Evolutionary conservation across 2,329 filamentous ascomycete genomes (phyloP), one percentile per base, ranked within the genome.

Genomic region (Penicillium sp.): DNA sequence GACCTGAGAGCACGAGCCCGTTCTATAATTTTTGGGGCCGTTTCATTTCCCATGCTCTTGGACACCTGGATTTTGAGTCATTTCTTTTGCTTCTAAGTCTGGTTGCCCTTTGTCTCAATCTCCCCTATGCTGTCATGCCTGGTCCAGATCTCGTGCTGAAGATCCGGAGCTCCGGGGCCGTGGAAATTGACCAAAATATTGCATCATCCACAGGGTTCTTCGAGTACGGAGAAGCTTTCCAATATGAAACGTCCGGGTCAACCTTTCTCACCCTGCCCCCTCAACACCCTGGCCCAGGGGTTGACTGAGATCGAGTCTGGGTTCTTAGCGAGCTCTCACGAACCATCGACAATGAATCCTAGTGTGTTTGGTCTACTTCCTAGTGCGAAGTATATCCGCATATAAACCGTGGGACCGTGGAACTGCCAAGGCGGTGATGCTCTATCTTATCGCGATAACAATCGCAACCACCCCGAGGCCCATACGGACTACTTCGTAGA

Each of bases 351-450:
- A 10, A 24, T 32, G 42, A 32, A 21, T 32, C 10, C 3, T 40
- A 10, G 34, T 40, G 40, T 31, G 38, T 40, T 34, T 46, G 10
- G 21, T 31, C 7, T n/a, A 21, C 24, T 40, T 10, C 10, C 34
- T 44, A 27, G 18, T 14, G 31, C 16, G 13, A 42, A 45, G n/a
- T 1, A 2, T 14, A 44, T 45, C 16, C 24, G 24, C 24, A 27
- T 27, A 27, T 27, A 27, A 8, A 27, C 24, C 24, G 24, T 27
- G 24, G 24, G 8, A 27, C 24, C 11, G 6, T 11, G 11, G 32
- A 38, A 31, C 14, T 46, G 24, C 22, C 22, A 48, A 53, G 50
- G 50, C 50, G 50, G 50, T 53, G 50, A 53, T 29, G n/a, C 10
- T n/a, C 4, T 21, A 45, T 43, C 53, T 48, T 52, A 52, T 48